Conservation (phyloP, 495 filamentous ascomycete genomes). For the Podospora didyma region DNA sequence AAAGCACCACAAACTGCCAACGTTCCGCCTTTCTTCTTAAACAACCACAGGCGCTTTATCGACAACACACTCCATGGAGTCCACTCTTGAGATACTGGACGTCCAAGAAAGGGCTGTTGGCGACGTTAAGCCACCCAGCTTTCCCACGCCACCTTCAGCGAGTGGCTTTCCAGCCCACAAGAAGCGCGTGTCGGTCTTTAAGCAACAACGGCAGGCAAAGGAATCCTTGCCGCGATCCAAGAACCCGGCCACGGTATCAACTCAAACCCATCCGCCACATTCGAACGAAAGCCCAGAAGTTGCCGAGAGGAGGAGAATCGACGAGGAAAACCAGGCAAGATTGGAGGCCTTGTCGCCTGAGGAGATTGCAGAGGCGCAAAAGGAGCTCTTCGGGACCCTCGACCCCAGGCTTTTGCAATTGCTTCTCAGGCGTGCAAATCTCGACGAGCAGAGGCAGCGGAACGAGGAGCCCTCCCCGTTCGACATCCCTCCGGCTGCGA, state of each 20-base stretch:
- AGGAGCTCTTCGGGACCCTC: slow-evolving; percentile 67
- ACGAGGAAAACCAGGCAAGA: slow-evolving; percentile 72
- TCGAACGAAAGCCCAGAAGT: slow-evolving; percentile 19
- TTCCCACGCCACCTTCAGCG: slow-evolving; percentile 48
- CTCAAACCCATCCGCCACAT: neutral
- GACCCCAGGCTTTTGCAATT: slow-evolving; percentile 68
- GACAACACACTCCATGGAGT: slow-evolving; percentile 32
- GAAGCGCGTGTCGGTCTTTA: slow-evolving; percentile 77
- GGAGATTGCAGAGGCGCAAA: slow-evolving; percentile 73
- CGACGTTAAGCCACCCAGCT: slow-evolving; percentile 55
- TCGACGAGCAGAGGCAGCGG: slow-evolving; percentile 53
- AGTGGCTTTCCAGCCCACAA: slow-evolving; percentile 87
- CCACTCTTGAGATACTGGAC: slow-evolving; percentile 59
- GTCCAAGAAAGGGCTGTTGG: slow-evolving; percentile 67
- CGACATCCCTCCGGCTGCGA: slow-evolving; percentile 16
- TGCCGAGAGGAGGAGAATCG: slow-evolving; percentile 66
- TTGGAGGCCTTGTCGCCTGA: slow-evolving; percentile 74
- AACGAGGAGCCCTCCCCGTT: slow-evolving; percentile 30
- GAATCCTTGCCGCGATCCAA: neutral
- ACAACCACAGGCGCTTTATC: neutral
- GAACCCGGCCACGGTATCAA: neutral
- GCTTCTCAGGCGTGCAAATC: slow-evolving; percentile 72
- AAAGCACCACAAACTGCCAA: neutral
- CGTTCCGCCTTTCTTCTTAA: neutral
- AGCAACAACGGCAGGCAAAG: slow-evolving; percentile 53